phyloP scores from a whole-genome alignment of 176 grass and related monocot genomes.

The Paspalum vaginatum region DNA sequence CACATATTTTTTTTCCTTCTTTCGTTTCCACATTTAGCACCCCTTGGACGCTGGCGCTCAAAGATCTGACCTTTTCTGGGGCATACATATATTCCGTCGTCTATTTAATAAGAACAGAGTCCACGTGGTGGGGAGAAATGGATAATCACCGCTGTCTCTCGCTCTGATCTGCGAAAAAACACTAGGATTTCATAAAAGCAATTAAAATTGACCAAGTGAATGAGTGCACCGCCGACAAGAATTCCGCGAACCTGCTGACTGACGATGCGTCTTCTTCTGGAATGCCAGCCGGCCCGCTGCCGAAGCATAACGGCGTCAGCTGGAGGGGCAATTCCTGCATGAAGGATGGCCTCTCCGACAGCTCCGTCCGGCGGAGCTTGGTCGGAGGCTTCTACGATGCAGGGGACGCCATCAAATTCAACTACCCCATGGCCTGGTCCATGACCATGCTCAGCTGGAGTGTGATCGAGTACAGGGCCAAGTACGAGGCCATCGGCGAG shows the following conservation, averaged over 20 bases:
- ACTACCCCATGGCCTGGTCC: conserved; percentile 92
- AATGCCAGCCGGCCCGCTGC: conserved; percentile 68
- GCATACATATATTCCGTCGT: too few relatives aligned
- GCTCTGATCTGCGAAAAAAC: too few relatives aligned
- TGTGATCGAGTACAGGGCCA: conserved; percentile 88
- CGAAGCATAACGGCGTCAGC: conserved; percentile 84
- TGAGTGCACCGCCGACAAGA: conserved; percentile 19
- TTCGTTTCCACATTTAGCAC: too few relatives aligned
- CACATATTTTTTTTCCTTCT: too few relatives aligned
- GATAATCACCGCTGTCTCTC: too few relatives aligned
- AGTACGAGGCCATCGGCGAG: conserved; percentile 80
- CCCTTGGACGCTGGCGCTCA: too few relatives aligned
- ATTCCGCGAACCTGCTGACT: conserved; percentile 27
- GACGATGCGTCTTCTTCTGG: conserved; percentile 23
- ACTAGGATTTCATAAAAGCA: too few relatives aligned
- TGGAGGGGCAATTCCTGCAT: conserved; percentile 90
- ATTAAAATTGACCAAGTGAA: too few relatives aligned
- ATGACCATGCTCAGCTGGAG: conserved; percentile 99
- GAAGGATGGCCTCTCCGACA: conserved; percentile 88
- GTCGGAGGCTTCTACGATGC: conserved; percentile 89
- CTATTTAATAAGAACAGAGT: too few relatives aligned
- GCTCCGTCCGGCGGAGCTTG: conserved; percentile 56
- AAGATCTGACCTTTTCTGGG: too few relatives aligned
- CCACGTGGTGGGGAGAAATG: too few relatives aligned
- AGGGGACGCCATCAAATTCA: conserved; percentile 96